These are phyloP conservation scores for Betula pendula DNA, from an alignment of 306 rosid species.

Conservation along the genomic window DNA sequence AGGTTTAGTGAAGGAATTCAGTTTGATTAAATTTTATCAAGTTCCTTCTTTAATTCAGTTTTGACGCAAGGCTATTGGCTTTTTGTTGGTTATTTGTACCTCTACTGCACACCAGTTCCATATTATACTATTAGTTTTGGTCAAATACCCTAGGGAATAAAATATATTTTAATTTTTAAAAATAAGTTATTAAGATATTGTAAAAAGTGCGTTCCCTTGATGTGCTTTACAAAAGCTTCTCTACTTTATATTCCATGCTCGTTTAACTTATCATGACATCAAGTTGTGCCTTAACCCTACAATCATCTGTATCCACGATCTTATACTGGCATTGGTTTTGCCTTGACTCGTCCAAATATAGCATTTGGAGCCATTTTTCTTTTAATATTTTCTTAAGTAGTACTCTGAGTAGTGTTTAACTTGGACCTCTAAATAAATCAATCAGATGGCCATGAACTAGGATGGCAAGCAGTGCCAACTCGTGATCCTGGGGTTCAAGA, in stretches of 20 bases:
- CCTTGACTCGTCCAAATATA: background rate
- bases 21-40: background rate
- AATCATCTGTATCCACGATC: background rate
- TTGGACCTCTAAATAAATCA: conserved; percentile 9
- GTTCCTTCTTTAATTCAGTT: background rate
- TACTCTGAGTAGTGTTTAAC: conserved; percentile 12
- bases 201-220: background rate
- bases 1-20: background rate
- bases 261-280: background rate
- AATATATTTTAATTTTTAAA: too few relatives aligned
- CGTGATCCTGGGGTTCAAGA: conserved; percentile 42
- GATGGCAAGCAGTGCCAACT: conserved; percentile 39
- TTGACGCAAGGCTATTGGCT: background rate
- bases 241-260: background rate
- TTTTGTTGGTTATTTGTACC: background rate
- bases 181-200: background rate
- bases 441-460: conserved; percentile 31
- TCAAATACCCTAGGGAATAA: background rate
- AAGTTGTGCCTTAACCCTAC: background rate
- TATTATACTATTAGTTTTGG: background rate
- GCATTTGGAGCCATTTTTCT: background rate
- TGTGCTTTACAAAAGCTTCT: background rate
- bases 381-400: background rate
- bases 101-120: background rate
- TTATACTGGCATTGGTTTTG: background rate